Conservation (phyloP, 257 asterid species). For the Salvia hispanica region DNA sequence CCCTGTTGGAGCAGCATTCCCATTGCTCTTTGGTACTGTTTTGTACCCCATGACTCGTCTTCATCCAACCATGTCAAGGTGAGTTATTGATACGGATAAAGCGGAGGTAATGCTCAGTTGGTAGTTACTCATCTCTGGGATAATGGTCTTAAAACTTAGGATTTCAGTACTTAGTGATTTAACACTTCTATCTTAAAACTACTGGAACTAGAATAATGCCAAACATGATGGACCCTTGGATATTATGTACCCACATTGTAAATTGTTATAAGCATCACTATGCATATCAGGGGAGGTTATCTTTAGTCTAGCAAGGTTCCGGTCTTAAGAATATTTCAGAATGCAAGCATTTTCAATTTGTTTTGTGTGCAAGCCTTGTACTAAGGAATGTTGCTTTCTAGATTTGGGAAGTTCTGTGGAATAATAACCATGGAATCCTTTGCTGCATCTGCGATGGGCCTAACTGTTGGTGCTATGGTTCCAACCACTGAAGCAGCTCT, state of each 20-base stretch:
- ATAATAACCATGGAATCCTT: constrained; percentile 86
- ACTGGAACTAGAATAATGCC: too few relatives aligned
- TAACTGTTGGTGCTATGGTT: constrained; percentile 97
- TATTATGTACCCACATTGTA: constrained; percentile 6
- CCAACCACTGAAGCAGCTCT: constrained; percentile 97
- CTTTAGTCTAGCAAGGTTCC: too few relatives aligned
- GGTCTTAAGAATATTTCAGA: too few relatives aligned
- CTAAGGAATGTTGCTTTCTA: constrained; percentile 34
- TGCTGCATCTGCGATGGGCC: constrained; percentile 97
- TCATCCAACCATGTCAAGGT: constrained; percentile 86
- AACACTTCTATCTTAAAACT: neutral
- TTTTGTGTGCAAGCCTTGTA: too few relatives aligned
- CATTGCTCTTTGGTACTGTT: constrained; percentile 84
- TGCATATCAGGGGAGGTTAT: too few relatives aligned
- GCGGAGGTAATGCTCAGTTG: constrained; percentile 16
- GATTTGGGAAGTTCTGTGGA: constrained; percentile 91
- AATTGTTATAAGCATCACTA: constrained; percentile 1
- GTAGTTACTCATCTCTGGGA: neutral
- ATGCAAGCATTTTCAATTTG: too few relatives aligned
- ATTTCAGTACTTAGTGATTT: constrained; percentile 3
- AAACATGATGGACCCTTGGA: too few relatives aligned
- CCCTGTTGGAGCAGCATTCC: constrained; percentile 96
- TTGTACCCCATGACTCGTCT: constrained; percentile 96
- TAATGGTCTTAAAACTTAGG: neutral
- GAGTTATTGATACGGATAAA: constrained; percentile 34